A percentile compares a stretch with the other conserved stretches of the same genome.
Conservation (phyloP, 164 flowering plant genomes). For the Taxillus chinensis region DNA sequence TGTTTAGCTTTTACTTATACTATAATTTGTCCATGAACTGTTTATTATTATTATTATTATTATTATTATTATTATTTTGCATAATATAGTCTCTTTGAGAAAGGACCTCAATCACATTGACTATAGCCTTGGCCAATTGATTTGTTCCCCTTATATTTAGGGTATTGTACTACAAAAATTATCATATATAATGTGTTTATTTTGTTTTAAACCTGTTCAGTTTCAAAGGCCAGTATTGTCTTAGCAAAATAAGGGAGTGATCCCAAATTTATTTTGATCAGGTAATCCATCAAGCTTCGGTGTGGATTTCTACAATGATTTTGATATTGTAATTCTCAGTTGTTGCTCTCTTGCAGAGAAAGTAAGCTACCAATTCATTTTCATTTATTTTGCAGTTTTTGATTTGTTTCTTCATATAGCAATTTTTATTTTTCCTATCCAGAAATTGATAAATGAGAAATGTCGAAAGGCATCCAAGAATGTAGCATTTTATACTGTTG, state of each 20-base stretch:
- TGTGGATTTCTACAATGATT: constrained; percentile 61
- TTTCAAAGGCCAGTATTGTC: neutral
- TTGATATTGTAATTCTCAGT: constrained; percentile 69
- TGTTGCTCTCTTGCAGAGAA: constrained; percentile 55
- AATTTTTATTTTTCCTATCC: constrained; percentile 10
- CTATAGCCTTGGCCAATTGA: neutral
- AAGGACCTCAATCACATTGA: neutral
- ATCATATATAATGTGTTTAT: no score
- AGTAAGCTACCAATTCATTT: constrained; percentile 21
- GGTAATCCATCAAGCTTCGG: constrained; percentile 69
- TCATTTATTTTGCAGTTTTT: constrained; percentile 1
- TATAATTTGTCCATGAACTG: no score
- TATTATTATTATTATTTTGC: no score
- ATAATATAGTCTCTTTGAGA: neutral
- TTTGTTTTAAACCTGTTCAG: no score
- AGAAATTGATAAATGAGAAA: constrained; percentile 77
- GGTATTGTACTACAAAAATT: neutral
- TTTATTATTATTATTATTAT: no score
- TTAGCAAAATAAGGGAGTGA: no score
- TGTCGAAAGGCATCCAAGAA: constrained; percentile 65
- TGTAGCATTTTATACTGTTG: constrained; percentile 77
- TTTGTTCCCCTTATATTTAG: neutral
- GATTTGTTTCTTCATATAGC: neutral
- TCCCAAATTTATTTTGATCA: constrained; percentile 16
- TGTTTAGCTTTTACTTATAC: no score